Base-by-base conservation (phyloP, 208 protist genomes). In the Leishmania tropica region DNA sequence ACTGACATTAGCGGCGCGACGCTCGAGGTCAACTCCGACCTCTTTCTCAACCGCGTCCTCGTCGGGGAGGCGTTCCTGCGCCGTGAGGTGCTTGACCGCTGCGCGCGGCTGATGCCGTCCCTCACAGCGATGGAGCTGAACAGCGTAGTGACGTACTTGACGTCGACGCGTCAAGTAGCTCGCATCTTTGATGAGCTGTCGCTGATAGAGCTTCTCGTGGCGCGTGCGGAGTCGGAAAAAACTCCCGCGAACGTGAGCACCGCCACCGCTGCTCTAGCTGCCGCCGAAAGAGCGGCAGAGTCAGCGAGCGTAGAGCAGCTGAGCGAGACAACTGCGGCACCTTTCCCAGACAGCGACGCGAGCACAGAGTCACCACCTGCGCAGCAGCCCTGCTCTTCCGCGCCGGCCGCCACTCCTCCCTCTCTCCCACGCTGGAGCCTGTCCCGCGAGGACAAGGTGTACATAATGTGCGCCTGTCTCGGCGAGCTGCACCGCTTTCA, bases 401-500 rank as follows among this genome's bases (percentile, higher is more conserved):
- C 17, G 35, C 19, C 31, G 10, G 56, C 35, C 37, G 17, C 74
- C 19, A 37, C 24, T 47, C 24, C 19, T 35, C 24, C 53, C 56
- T 40, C 75, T 48, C 17, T 31, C 21, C 62, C n/a, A 51, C 70
- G 64, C 48, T 78, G 58, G 78, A 42, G n/a, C n/a, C 65, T 85
- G 8, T 80, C 82, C 17, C 82, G 78, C n/a, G 82, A 85, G 19
- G 89, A 91, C 40, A 95, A 95, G 84, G 90, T 91, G 11, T 56
- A 86, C n/a, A 72, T 97, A n/a, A 15, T 96, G 37, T 83, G 92
- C 42, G 89, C 85, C 74, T 90, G 83, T 60, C 35, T 97, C 21
- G 94, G 94, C 3, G 94, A 97, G 76, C 79, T 97, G 77, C 83
- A 84, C 35, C 87, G 88, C 74, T 95, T 93, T 76, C 76, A 89